Evolutionary conservation across 176 grass and related monocot genomes (phyloP).

Genomic region (Secale cereale): DNA sequence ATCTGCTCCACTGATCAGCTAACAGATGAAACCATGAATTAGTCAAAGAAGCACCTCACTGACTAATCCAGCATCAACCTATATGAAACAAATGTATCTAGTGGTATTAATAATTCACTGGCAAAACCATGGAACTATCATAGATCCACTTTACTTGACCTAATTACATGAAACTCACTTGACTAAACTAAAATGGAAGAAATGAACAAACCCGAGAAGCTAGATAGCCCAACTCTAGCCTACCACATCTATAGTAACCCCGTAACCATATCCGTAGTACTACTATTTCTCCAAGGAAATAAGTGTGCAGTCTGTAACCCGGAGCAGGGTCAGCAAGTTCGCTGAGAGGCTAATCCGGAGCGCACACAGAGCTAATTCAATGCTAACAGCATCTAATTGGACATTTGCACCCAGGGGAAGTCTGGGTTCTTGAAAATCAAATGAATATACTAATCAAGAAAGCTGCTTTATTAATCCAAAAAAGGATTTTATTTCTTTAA

Average conservation of each 20-base stretch:
- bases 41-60: constrained; percentile 3
- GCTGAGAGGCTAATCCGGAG: neutral
- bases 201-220: neutral
- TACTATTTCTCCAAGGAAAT: neutral
- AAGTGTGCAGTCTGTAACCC: neutral
- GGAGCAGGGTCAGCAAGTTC: neutral
- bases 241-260: neutral
- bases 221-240: neutral
- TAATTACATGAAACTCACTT: neutral
- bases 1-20: neutral
- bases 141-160: neutral
- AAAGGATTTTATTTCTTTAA: neutral
- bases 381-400: neutral
- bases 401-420: neutral
- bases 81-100: neutral
- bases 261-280: neutral
- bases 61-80: neutral
- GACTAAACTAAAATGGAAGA: constrained; percentile 2
- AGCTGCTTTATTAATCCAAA: constrained; percentile 9
- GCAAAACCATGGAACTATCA: neutral
- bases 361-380: neutral
- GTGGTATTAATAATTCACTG: neutral
- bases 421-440: neutral
- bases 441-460: neutral
- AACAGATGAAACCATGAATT: neutral